Base-by-base conservation (phyloP, 768 basidiomycete species). In the Amanita pallidorosea region DNA sequence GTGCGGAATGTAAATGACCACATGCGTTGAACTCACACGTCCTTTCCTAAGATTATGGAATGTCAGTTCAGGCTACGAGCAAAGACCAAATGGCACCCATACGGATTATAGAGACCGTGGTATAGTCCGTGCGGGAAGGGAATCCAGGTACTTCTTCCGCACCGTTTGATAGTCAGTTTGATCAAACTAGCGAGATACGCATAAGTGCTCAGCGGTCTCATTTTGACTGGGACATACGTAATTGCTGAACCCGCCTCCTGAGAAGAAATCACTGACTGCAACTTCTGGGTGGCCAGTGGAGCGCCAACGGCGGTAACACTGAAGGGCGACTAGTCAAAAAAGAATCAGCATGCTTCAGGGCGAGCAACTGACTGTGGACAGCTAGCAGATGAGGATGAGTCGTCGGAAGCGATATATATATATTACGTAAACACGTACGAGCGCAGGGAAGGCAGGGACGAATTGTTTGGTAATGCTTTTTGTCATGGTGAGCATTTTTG, bases 231-330 rank as follows among this genome's bases (percentile, higher is more conserved):
- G 40, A 56, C 71, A 55, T 33, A 83, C 82, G 49, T 77, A 76
- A 55, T 82, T 70, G 61, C 82, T 84, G 67, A 87, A 88, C 15
- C 85, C 84, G 15, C 85, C 84, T 6, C 83, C 81, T 29, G 83
- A 85, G 66, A 82, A 82, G 56, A 67, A 69, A 20, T 64, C 55
- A n/a, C 47, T 61, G 0, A 71, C 74, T 0, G 77, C 79, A 3
- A 67, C 68, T 62, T 87, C 84, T 0, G 81, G 83, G 40, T 65
- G 54, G 34, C 60, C 60, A 0, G 57, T 52, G 9, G 84, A 6
- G 75, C 84, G 7, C 85, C 85, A 3, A 88, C 84, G 2, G 81
- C 56, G 3, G 85, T 88, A 8, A 87, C 79, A 54, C 84, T 85
- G 51, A 17, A 17, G 17, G 5, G 18, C 5, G 18, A 18, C 37